Conservation (phyloP, 2,329 filamentous ascomycete genomes). For the Saccharata proteae region DNA sequence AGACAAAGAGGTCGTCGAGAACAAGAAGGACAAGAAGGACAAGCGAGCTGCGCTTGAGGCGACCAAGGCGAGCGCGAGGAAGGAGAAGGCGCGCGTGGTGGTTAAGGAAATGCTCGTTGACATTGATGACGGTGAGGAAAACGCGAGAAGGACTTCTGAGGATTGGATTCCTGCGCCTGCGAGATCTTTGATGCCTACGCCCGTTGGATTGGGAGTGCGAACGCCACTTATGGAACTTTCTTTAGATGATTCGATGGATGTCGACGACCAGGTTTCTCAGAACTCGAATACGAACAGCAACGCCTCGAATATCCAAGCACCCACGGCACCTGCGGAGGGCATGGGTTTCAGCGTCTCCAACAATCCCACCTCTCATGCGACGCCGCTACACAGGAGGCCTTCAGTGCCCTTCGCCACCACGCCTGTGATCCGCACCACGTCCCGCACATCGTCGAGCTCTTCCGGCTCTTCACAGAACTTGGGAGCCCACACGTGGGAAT, state of each 20-base stretch:
- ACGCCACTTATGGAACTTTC: neutral
- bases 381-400: slow-evolving; percentile 11
- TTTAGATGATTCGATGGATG: slow-evolving; percentile 11
- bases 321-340: slow-evolving; percentile 1
- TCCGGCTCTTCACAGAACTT: slow-evolving; percentile 17
- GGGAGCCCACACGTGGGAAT: too few relatives aligned
- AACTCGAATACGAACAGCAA: slow-evolving; percentile 10
- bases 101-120: slow-evolving; percentile 9
- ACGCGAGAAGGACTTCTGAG: slow-evolving; percentile 13
- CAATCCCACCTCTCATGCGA: slow-evolving; percentile 8
- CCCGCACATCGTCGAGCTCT: slow-evolving; percentile 19
- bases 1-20: slow-evolving; percentile 11
- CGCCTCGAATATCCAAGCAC: slow-evolving; percentile 13
- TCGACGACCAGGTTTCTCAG: slow-evolving; percentile 14
- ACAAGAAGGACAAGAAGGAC: slow-evolving; percentile 13
- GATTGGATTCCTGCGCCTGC: slow-evolving; percentile 24
- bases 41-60: slow-evolving; percentile 14
- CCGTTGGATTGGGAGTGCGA: slow-evolving; percentile 9
- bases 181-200: slow-evolving; percentile 12
- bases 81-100: slow-evolving; percentile 9
- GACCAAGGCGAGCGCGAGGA: slow-evolving; percentile 12
- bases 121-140: slow-evolving; percentile 21
- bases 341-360: slow-evolving; percentile 3
- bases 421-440: slow-evolving; percentile 14
- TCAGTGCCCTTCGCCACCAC: slow-evolving; percentile 14